These are phyloP conservation scores for Trametes polyzona DNA, from an alignment of 1,284 basidiomycete genomes.

Conservation along the genomic window DNA sequence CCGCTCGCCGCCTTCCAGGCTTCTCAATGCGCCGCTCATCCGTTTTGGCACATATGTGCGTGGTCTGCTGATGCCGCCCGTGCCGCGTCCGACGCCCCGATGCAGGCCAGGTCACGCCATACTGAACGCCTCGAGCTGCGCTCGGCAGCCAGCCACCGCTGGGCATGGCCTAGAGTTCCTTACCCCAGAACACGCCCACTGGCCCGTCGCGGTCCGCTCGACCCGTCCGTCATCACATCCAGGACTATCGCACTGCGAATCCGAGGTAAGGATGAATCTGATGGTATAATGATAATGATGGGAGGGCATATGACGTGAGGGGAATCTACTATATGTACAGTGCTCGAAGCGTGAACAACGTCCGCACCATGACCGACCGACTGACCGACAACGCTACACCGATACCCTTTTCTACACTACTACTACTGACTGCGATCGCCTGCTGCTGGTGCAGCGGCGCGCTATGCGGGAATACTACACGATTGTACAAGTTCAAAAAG, in stretches of 20 bases:
- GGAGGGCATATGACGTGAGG: slow-evolving; percentile 6
- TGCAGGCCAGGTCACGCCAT: no score
- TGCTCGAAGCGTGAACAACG: background rate
- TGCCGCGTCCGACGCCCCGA: no score
- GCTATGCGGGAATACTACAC: background rate
- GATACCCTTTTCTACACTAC: background rate
- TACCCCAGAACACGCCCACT: background rate
- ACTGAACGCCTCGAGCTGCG: no score
- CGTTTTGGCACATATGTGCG: no score
- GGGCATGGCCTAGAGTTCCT: no score
- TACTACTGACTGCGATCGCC: background rate
- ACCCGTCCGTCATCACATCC: no score
- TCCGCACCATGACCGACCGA: no score
- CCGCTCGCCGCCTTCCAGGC: background rate
- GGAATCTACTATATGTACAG: slow-evolving; percentile 4
- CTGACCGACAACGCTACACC: slow-evolving; percentile 1
- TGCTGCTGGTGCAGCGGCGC: background rate
- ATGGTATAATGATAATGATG: slow-evolving; percentile 1
- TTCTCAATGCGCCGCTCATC: background rate
- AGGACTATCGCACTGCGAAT: background rate
- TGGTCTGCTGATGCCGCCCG: no score
- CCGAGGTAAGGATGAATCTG: background rate
- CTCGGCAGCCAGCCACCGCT: no score
- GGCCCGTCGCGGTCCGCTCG: no score
- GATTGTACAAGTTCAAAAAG: slow-evolving; percentile 10